Evolutionary conservation across 257 asterid species (phyloP), one percentile per base, ranked within the genome.

Genomic region (Petunia secreta): DNA sequence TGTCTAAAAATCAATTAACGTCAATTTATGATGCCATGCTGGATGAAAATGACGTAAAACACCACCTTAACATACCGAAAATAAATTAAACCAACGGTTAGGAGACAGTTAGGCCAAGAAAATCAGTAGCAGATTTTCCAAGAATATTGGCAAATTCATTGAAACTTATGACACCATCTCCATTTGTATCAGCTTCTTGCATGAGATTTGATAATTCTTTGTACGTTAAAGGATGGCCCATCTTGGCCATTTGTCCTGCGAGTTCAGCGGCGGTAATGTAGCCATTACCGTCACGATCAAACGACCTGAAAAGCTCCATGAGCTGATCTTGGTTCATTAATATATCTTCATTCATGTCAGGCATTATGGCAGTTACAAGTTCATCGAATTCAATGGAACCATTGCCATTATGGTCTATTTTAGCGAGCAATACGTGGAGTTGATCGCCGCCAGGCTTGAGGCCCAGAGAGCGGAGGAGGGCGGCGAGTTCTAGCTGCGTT

Each of bases 121-220:
- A 88, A 59, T 84, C 89, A 3, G 82, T 68, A 0, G 91, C 91
- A 13, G 93, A 90, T 78, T 84, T 84, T 1, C 87, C 93, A 80
- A 90, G 74, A 7, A 90, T 66, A 66, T 62, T 80, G 3, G 93
- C 89, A 80, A 91, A 91, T 75, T 91, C 95, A 13, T 80, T 80
- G 59, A 91, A 91, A 62, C 91, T 91, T 15, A 91, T 88, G 46
- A 89, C 91, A 1, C 95, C 95, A 64, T 91, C 95, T 0, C 95
- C 95, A 8, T 91, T 88, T 0, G 89, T 85, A 39, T 90, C 91
- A 3, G 93, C 93, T 15, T 90, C 90, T 46, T 73, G 80, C 90
- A 88, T 87, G 87, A 90, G 81, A 65, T 84, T 88, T 0, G 83
- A 67, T 6, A 90, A 79, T 74, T 90, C 89, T 10, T 75, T 71